Conservation (phyloP, 2,329 filamentous ascomycete species). For the Calonectria hawksworthii region DNA sequence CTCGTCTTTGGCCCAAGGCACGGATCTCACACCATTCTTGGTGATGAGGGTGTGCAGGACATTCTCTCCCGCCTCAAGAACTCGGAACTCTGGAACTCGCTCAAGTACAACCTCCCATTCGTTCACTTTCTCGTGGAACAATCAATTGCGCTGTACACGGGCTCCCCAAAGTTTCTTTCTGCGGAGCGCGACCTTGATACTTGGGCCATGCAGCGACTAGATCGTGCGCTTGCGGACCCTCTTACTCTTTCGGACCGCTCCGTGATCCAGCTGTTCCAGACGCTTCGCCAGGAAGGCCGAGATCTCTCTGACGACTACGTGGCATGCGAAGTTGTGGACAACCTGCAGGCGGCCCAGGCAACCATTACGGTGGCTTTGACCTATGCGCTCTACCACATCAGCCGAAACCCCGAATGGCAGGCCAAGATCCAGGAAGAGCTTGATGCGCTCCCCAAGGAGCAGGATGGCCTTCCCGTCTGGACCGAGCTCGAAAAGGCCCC, state of each 20-base stretch:
- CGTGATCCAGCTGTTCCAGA: neutral
- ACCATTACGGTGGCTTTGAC: constrained; percentile 10
- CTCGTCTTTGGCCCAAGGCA: neutral
- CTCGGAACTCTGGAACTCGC: constrained; percentile 9
- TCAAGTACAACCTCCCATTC: constrained; percentile 14
- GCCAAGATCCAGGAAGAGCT: constrained; percentile 3
- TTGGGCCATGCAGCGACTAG: neutral
- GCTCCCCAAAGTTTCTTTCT: neutral
- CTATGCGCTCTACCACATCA: constrained; percentile 5
- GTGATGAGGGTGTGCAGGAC: neutral
- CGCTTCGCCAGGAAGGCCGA: neutral
- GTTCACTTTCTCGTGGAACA: neutral
- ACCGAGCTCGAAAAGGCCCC: neutral
- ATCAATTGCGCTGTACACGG: neutral
- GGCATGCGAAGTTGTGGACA: constrained; percentile 5
- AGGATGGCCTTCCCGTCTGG: constrained; percentile 9
- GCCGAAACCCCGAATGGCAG: constrained; percentile 14
- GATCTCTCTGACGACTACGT: constrained; percentile 5
- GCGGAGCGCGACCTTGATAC: neutral
- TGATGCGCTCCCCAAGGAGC: neutral
- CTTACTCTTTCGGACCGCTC: neutral
- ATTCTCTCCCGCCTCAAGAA: constrained; percentile 2
- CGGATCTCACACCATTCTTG: neutral
- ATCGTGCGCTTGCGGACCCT: neutral
- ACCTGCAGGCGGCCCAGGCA: constrained; percentile 3